phyloP scores from a whole-genome alignment of 2,329 filamentous ascomycete species.

The Seiridium cupressi region DNA sequence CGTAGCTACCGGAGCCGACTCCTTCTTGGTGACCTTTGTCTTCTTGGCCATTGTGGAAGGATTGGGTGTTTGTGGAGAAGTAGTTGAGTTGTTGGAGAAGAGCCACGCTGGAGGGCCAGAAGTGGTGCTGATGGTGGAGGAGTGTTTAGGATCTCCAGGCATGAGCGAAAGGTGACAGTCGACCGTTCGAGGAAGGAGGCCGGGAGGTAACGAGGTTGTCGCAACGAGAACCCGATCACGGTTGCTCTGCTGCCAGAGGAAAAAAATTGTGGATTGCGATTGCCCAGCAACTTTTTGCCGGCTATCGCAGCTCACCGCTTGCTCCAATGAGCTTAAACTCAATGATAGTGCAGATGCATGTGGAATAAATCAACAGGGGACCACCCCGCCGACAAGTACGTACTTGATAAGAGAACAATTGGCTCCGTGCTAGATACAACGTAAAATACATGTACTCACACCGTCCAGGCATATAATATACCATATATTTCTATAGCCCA shows the following conservation, averaged over 20 bases:
- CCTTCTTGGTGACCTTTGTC: slow-evolving; percentile 18
- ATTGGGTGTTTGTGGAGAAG: slow-evolving; percentile 7
- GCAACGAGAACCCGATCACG: background rate
- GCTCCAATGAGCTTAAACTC: background rate
- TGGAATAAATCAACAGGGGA: too few species aligned
- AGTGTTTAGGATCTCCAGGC: background rate
- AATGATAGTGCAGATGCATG: background rate
- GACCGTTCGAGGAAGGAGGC: background rate
- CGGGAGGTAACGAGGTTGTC: background rate
- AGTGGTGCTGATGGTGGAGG: slow-evolving; percentile 12
- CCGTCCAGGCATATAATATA: too few species aligned
- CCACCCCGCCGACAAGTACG: background rate
- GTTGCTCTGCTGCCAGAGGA: background rate
- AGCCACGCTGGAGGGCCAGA: slow-evolving; percentile 28
- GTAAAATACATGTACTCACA: too few species aligned
- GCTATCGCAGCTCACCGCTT: background rate
- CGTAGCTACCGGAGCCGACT: slow-evolving; percentile 6
- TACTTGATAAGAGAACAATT: too few species aligned
- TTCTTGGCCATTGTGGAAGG: slow-evolving; percentile 19
- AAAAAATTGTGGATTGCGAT: slow-evolving; percentile 6
- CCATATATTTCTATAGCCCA: too few species aligned
- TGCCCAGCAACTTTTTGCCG: background rate
- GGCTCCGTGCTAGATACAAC: too few species aligned
- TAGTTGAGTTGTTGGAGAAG: slow-evolving; percentile 28
- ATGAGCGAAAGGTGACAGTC: background rate